phyloP scores from a whole-genome alignment of 495 filamentous ascomycete species.

The Penicillium dipodomyicola region DNA sequence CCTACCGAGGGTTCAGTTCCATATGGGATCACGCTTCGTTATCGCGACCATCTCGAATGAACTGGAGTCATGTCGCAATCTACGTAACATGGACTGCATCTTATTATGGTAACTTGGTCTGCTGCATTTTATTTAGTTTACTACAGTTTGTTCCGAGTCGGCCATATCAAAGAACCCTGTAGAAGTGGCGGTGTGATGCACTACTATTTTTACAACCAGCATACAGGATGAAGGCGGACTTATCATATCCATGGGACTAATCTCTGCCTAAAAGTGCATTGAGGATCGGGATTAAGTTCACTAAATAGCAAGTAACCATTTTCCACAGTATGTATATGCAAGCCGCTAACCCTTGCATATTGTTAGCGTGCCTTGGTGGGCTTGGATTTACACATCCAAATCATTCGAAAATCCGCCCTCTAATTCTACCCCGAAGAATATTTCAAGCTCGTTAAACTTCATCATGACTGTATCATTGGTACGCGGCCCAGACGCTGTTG shows the following conservation, averaged over 20 bases:
- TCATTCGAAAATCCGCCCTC: neutral
- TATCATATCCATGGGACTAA: neutral
- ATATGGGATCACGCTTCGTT: neutral
- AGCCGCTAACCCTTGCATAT: neutral
- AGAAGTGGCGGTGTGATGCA: neutral
- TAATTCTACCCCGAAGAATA: neutral
- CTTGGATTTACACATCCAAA: neutral
- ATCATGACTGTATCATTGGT: neutral
- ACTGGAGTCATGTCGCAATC: neutral
- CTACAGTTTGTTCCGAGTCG: neutral
- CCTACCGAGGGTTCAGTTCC: neutral
- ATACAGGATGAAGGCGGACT: neutral
- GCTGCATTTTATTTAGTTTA: neutral
- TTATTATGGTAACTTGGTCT: neutral
- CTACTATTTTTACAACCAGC: neutral
- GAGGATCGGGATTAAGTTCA: neutral
- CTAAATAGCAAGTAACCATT: neutral
- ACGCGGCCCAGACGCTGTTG: neutral
- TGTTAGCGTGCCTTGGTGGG: neutral
- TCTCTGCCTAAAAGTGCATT: neutral
- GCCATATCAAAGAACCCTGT: neutral
- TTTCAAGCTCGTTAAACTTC: neutral
- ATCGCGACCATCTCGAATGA: neutral
- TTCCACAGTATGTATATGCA: neutral
- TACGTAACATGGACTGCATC: neutral